Evolutionary conservation across 371 early-diverging fungal species (phyloP).

Genomic region (Mortierella sp.): DNA sequence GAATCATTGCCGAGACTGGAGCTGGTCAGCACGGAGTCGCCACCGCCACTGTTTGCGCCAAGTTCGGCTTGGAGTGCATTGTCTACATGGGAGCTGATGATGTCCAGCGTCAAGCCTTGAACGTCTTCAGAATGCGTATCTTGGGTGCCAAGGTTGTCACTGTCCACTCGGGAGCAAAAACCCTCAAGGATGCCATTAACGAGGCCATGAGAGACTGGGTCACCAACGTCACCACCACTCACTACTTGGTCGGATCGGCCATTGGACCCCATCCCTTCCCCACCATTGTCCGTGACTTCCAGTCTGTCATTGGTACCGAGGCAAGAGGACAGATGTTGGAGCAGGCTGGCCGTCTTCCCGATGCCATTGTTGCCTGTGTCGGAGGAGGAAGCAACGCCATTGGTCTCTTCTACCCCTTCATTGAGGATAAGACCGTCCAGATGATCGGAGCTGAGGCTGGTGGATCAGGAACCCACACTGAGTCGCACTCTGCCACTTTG

Average conservation of each 20-base stretch:
- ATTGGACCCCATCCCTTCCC: slow-evolving; percentile 98
- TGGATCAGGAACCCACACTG: slow-evolving; percentile 90
- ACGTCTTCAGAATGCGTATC: slow-evolving; percentile 96
- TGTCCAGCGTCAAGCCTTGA: slow-evolving; percentile 93
- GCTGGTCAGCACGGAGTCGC: slow-evolving; percentile 99
- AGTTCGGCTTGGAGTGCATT: slow-evolving; percentile 95
- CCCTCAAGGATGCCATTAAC: slow-evolving; percentile 98
- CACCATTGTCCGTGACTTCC: slow-evolving; percentile 96
- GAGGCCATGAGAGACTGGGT: slow-evolving; percentile 99
- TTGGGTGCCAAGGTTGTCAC: slow-evolving; percentile 95
- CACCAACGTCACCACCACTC: slow-evolving; percentile 93
- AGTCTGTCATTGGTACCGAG: slow-evolving; percentile 93
- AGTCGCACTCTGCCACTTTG: slow-evolving; percentile 92
- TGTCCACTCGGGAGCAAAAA: slow-evolving; percentile 82
- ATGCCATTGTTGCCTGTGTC: slow-evolving; percentile 95
- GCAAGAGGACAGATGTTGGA: slow-evolving; percentile 87
- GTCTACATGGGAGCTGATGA: slow-evolving; percentile 99
- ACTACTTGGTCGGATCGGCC: slow-evolving; percentile 97
- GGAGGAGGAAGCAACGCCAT: slow-evolving; percentile 97
- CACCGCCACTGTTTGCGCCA: slow-evolving; percentile 98
- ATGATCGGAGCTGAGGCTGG: slow-evolving; percentile 96
- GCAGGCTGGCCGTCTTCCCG: slow-evolving; percentile 89
- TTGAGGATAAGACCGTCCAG: slow-evolving; percentile 83
- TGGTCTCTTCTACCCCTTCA: slow-evolving; percentile 97
- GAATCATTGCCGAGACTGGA: slow-evolving; percentile 98